phyloP scores from a whole-genome alignment of 257 asterid genomes.

The Datura wrightii region DNA sequence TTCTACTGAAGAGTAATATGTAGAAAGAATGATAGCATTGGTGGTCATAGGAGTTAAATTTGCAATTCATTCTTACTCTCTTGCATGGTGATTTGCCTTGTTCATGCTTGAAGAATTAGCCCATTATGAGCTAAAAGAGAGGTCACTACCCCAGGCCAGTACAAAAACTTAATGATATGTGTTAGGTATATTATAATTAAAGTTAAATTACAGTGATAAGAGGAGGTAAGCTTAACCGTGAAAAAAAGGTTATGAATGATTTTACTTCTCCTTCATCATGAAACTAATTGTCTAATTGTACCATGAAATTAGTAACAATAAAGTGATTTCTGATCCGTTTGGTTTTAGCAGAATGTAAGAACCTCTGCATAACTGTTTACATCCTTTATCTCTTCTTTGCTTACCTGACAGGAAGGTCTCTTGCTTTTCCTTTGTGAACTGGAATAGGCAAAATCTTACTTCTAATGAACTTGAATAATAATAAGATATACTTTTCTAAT shows the following conservation, averaged over 20 bases:
- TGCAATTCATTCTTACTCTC: not conserved
- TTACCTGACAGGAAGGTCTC: not conserved
- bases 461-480: not conserved
- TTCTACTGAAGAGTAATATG: constrained; percentile 19
- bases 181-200: constrained; percentile 3
- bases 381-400: constrained; percentile 23
- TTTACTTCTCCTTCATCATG: constrained; percentile 12
- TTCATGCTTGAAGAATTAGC: constrained; percentile 17
- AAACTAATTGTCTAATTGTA: not conserved
- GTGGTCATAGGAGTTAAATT: not conserved
- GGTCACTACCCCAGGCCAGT: not conserved
- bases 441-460: not conserved
- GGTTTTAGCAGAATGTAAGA: constrained; percentile 6
- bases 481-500: not conserved
- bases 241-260: not conserved
- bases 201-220: constrained; percentile 23
- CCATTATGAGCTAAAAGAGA: constrained; percentile 2
- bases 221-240: not conserved
- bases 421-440: not conserved
- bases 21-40: constrained; percentile 3
- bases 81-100: constrained; percentile 21
- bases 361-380: not conserved
- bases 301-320: not conserved
- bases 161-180: not conserved
- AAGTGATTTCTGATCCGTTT: not conserved